These are phyloP conservation scores for Penicillium manginii DNA, from an alignment of 495 filamentous ascomycete species.

Conservation along the genomic window DNA sequence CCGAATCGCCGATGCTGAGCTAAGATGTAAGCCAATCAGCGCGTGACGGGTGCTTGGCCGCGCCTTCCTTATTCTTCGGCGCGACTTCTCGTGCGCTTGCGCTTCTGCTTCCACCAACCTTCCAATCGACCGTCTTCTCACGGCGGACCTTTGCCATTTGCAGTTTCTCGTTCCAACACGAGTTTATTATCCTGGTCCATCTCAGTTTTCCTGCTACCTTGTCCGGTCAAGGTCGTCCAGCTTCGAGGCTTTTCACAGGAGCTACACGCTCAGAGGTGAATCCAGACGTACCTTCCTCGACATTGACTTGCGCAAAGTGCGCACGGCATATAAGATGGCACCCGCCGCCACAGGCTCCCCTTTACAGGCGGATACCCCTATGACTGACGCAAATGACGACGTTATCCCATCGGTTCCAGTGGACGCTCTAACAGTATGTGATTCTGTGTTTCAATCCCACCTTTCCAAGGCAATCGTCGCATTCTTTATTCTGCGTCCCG, in stretches of 20 bases:
- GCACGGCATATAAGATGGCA: conserved; percentile 56
- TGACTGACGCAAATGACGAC: conserved; percentile 65
- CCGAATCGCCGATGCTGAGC: conserved; percentile 20
- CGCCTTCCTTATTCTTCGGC: conserved; percentile 43
- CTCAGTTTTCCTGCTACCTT: not conserved
- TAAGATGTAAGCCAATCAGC: conserved; percentile 36
- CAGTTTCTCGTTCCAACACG: not conserved
- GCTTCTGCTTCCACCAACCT: conserved; percentile 1
- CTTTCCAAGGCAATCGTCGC: not conserved
- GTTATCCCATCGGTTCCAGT: conserved; percentile 46
- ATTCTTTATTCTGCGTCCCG: conserved; percentile 1
- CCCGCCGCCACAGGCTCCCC: conserved; percentile 55
- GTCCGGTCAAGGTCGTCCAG: not conserved
- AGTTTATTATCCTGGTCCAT: not conserved
- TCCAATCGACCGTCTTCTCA: not conserved
- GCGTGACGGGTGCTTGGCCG: conserved; percentile 33
- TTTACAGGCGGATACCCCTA: conserved; percentile 57
- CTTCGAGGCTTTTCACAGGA: conserved; percentile 8
- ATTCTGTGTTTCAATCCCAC: not conserved
- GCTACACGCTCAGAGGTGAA: conserved; percentile 8
- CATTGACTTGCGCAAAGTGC: conserved; percentile 34
- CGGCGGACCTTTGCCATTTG: not conserved
- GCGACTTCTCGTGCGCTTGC: conserved; percentile 27
- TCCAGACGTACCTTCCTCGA: conserved; percentile 22
- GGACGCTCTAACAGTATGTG: conserved; percentile 53